Evolutionary conservation across 208 protist species (phyloP).

Genomic region (Trypanosoma theileri): DNA sequence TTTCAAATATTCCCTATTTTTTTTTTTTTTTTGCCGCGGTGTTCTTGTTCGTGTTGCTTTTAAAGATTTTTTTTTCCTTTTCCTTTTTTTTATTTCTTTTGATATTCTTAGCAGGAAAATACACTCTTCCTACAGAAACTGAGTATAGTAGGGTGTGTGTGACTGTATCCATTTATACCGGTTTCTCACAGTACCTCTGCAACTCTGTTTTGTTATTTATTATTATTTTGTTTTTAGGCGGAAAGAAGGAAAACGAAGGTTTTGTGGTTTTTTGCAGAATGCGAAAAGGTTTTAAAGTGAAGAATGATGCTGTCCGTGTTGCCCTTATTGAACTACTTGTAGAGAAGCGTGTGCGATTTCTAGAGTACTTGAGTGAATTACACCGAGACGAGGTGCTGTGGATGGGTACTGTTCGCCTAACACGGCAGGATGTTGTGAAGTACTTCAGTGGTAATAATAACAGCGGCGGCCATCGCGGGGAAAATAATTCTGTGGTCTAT

Average conservation of each 20-base stretch:
- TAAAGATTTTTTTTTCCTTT: too few species aligned
- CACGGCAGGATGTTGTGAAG: constrained; percentile 27
- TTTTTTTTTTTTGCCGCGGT: too few species aligned
- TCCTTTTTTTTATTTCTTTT: too few species aligned
- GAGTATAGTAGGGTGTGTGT: too few species aligned
- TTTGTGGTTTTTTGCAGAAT: constrained; percentile 19
- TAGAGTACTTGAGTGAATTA: constrained; percentile 67
- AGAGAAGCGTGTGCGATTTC: constrained; percentile 62
- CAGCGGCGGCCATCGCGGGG: background rate
- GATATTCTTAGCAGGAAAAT: too few species aligned
- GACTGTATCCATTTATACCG: too few species aligned
- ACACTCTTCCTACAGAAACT: too few species aligned
- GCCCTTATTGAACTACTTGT: constrained; percentile 63
- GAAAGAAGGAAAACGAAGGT: background rate
- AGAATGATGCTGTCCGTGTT: constrained; percentile 42
- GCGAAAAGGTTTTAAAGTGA: constrained; percentile 59
- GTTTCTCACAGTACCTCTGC: too few species aligned
- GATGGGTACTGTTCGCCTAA: constrained; percentile 72
- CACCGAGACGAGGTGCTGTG: constrained; percentile 68
- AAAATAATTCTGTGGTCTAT: background rate
- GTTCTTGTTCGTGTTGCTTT: too few species aligned
- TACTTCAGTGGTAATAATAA: constrained; percentile 8
- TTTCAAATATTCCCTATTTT: too few species aligned
- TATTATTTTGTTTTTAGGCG: constrained; percentile 1
- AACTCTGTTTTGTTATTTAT: background rate